Base-by-base conservation (phyloP, 768 basidiomycete species). In the Amyloporia xantha region DNA sequence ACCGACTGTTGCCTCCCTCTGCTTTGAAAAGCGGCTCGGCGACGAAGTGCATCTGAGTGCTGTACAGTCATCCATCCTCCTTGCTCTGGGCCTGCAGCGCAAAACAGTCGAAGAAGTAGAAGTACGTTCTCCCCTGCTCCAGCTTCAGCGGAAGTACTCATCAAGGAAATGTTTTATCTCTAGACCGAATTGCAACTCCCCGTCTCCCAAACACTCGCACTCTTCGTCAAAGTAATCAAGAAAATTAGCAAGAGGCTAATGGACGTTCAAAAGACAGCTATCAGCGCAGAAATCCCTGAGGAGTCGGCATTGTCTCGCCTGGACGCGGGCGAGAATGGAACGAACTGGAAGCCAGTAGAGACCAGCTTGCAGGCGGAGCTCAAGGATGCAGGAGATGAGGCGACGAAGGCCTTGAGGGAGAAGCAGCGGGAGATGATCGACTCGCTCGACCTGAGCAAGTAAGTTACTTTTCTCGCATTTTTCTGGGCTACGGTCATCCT, bases 31-130 rank as follows among this genome's bases (percentile, higher is more conserved):
- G 56, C 76, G 82, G 26, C 65, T 87, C 2, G 82, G 81, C 1
- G 73, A 73, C 4, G 82, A 83, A 15, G 69, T 87, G 17, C 77
- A 68, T 38, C 66, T 98, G 17, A 90, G 88, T 36, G 90, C 87
- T 0, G 86, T 97, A 4, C 96, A 98, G 68, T 86, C 86, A 54
- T 86, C 91, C 5, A 93, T 98, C 53, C 69, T 97, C 19, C 76
- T 96, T 25, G 91, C 91, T 0, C 72, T 97, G 39, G 93, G 95
- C 1, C 66, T 94, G 43, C 95, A 98, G 66, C 74, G 89, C 36
- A 97, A 97, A 66, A 70, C 77, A 1, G 78, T 97, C 28, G 95
- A 99, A 62, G 88, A 89, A 27, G 74, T 95, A 19, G 93, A 95
- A 76, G 88, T 86, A 53, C 49, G 77, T 38, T 20, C 40, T 17